phyloP scores from a whole-genome alignment of 257 asterid species.

The Lantana camara region DNA sequence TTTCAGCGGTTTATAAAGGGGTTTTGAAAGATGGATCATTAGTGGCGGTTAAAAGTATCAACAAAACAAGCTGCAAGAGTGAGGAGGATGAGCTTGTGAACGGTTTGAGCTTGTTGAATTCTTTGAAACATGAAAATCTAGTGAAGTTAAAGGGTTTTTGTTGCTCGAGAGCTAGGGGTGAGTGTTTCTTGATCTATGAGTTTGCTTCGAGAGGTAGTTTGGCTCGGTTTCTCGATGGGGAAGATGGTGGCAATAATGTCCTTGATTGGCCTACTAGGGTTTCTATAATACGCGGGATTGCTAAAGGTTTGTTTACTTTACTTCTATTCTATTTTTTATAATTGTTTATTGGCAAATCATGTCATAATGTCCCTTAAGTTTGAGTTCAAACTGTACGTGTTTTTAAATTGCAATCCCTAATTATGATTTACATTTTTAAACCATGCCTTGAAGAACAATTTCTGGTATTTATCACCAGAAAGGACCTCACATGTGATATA shows the following conservation, averaged over 20 bases:
- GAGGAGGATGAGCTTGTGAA: slow-evolving; percentile 80
- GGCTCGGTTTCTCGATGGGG: slow-evolving; percentile 62
- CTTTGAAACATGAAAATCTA: slow-evolving; percentile 73
- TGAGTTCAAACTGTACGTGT: no score
- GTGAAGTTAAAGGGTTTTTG: slow-evolving; percentile 80
- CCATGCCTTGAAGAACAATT: no score
- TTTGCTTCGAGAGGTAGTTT: slow-evolving; percentile 73
- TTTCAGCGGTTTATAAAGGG: slow-evolving; percentile 78
- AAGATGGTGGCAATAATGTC: slow-evolving; percentile 33
- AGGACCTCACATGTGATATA: no score
- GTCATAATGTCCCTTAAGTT: no score
- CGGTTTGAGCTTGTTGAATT: slow-evolving; percentile 73
- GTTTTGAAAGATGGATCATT: slow-evolving; percentile 72
- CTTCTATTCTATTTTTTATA: neutral
- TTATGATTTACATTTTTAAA: no score
- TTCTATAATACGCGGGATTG: slow-evolving; percentile 79
- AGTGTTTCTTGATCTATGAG: slow-evolving; percentile 76
- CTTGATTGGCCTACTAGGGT: slow-evolving; percentile 86
- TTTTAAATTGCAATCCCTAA: no score
- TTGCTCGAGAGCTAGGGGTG: slow-evolving; percentile 88
- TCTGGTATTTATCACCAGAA: no score
- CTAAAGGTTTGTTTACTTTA: slow-evolving; percentile 59
- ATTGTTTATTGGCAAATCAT: no score
- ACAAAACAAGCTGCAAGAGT: slow-evolving; percentile 71
- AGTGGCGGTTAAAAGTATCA: slow-evolving; percentile 77